These are phyloP conservation scores for Saturnispora zaruensis DNA, from an alignment of 805 yeast genomes.

Conservation along the genomic window DNA sequence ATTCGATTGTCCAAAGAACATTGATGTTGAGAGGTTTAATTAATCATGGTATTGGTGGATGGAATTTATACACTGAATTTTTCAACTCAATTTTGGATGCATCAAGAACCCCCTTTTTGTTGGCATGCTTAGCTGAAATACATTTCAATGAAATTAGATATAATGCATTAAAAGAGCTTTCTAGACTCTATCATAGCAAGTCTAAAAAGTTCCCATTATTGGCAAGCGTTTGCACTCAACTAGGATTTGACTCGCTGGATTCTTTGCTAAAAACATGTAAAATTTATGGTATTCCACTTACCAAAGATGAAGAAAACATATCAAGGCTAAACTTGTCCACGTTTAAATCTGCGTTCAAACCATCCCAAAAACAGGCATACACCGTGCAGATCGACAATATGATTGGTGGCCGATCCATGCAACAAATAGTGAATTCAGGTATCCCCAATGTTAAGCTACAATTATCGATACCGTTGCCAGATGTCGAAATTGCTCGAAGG, in stretches of 20 bases:
- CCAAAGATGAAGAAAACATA: conserved; percentile 25
- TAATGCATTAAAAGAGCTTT: conserved; percentile 59
- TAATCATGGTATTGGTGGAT: conserved; percentile 56
- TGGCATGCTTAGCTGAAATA: conserved; percentile 69
- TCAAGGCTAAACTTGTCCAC: conserved; percentile 35
- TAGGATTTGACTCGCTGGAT: conserved; percentile 60
- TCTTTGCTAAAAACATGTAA: conserved; percentile 49
- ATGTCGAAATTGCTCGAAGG: conserved; percentile 19
- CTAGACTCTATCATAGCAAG: conserved; percentile 58
- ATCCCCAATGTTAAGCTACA: conserved; percentile 16
- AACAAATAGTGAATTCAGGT: conserved; percentile 35
- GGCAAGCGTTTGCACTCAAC: conserved; percentile 34
- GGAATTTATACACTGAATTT: conserved; percentile 54
- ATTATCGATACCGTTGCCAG: conserved; percentile 10
- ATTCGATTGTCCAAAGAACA: conserved; percentile 60
- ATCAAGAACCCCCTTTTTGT: conserved; percentile 47
- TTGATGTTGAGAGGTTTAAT: conserved; percentile 57
- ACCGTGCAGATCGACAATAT: conserved; percentile 36
- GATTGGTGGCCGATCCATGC: conserved; percentile 23
- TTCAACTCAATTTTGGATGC: conserved; percentile 45
- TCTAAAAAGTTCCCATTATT: conserved; percentile 54
- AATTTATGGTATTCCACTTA: conserved; percentile 50
- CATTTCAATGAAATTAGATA: conserved; percentile 74
- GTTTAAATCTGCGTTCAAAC: conserved; percentile 27
- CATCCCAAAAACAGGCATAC: conserved; percentile 37